Evolutionary conservation across 805 yeast species (phyloP).

Genomic region (Cyberlindnera misumaiensis): DNA sequence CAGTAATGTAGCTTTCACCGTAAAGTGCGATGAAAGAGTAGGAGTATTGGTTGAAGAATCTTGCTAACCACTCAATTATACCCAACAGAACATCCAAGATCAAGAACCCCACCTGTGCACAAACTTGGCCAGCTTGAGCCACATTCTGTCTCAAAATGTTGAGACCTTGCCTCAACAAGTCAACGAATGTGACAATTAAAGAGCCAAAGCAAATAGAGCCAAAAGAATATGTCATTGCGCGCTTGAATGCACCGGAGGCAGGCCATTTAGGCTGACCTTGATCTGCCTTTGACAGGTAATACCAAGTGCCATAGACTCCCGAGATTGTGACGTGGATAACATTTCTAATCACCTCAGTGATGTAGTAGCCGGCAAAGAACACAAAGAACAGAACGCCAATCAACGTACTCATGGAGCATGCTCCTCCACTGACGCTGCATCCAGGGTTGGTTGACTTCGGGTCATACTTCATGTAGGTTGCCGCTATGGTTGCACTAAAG

Average conservation of each 20-base stretch:
- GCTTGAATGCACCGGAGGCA: constrained; percentile 70
- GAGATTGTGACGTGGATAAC: constrained; percentile 75
- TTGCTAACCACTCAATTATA: constrained; percentile 69
- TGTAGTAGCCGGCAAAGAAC: constrained; percentile 76
- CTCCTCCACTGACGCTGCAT: constrained; percentile 44
- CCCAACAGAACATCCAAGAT: constrained; percentile 54
- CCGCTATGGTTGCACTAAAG: constrained; percentile 61
- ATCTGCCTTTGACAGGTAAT: constrained; percentile 67
- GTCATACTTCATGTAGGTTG: constrained; percentile 72
- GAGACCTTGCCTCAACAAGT: constrained; percentile 52
- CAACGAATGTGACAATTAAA: constrained; percentile 62
- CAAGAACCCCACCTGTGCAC: constrained; percentile 46
- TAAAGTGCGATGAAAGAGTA: constrained; percentile 82
- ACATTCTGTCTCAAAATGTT: constrained; percentile 46
- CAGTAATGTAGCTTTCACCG: constrained; percentile 67
- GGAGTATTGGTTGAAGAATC: constrained; percentile 87
- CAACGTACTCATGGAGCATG: constrained; percentile 52
- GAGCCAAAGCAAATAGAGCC: constrained; percentile 90
- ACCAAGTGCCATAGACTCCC: constrained; percentile 90
- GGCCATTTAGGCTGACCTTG: constrained; percentile 77
- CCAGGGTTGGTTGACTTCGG: constrained; percentile 46
- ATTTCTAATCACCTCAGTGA: constrained; percentile 77
- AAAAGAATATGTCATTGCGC: constrained; percentile 79
- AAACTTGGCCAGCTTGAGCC: constrained; percentile 42
- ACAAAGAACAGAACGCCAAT: constrained; percentile 67